A percentile compares a stretch with the other conserved stretches of the same genome.
Conservation (phyloP, 495 filamentous ascomycete species). For the Penicillium maclennaniae region DNA sequence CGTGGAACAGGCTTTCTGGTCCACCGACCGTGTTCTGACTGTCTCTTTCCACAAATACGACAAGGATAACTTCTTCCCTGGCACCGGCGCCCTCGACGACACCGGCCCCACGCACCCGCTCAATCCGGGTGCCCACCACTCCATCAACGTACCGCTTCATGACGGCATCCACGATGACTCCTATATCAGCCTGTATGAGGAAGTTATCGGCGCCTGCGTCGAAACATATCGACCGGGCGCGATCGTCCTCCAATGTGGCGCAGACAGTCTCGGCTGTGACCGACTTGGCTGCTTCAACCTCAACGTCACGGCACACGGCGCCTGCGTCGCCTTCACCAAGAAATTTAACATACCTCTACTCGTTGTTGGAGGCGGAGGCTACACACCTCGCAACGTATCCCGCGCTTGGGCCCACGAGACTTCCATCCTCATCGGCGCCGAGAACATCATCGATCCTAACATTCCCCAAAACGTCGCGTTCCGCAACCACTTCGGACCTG, state of each 20-base stretch:
- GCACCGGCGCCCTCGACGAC: conserved; percentile 57
- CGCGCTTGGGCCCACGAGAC: conserved; percentile 97
- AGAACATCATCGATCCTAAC: conserved; percentile 62
- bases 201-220: conserved; percentile 71
- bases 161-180: conserved; percentile 90
- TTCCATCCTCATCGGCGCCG: conserved; percentile 76
- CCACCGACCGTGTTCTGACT: conserved; percentile 92
- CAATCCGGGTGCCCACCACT: conserved; percentile 61
- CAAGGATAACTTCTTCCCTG: conserved; percentile 73
- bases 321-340: conserved; percentile 86
- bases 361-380: conserved; percentile 90
- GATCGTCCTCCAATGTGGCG: conserved; percentile 94
- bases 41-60: conserved; percentile 96
- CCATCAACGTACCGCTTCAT: conserved; percentile 64
- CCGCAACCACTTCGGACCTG: conserved; percentile 77
- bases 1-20: conserved; percentile 96
- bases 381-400: conserved; percentile 96
- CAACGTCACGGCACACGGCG: conserved; percentile 88
- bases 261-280: conserved; percentile 91
- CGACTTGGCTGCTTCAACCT: conserved; percentile 93
- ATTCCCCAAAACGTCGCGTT: conserved; percentile 72
- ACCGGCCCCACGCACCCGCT: conserved; percentile 56
- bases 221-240: conserved; percentile 74
- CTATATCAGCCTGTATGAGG: conserved; percentile 80
- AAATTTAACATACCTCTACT: conserved; percentile 72